Percentiles rank a stretch among this genome's conserved stretches.
These are phyloP conservation scores for Podochytrium sp. DNA, from an alignment of 192 early-diverging fungal genomes.

Conservation along the genomic window DNA sequence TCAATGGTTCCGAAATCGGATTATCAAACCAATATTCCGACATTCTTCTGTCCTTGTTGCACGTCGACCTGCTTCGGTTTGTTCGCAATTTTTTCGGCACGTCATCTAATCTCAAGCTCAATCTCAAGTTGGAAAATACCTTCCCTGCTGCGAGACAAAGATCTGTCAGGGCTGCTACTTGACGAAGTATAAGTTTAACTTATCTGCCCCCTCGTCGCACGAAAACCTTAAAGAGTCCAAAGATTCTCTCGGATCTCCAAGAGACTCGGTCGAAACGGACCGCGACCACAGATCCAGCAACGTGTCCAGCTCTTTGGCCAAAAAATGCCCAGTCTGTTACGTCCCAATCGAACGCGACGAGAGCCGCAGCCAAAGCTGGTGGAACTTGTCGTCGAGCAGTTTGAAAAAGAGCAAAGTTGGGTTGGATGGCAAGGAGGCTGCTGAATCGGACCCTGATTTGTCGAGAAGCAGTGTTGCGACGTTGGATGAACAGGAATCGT, in stretches of 20 bases:
- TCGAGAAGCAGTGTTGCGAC: slow-evolving; percentile 6
- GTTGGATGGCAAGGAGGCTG: not conserved
- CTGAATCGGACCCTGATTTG: not conserved
- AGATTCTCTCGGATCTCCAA: not conserved
- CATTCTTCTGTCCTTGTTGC: slow-evolving; percentile 23
- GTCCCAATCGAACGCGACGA: not conserved
- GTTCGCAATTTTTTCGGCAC: not conserved
- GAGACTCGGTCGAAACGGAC: not conserved
- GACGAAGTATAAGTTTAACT: slow-evolving; percentile 3
- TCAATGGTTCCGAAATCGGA: not conserved
- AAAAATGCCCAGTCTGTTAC: slow-evolving; percentile 2
- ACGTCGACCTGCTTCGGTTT: slow-evolving; percentile 7
- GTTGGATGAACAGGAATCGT: not conserved
- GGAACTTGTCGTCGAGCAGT: not conserved
- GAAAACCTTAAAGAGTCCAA: not conserved
- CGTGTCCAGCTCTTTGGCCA: not conserved
- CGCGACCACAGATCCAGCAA: not conserved
- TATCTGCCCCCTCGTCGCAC: not conserved
- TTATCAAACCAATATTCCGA: slow-evolving; percentile 9
- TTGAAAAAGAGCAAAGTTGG: not conserved
- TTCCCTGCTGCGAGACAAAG: slow-evolving; percentile 10
- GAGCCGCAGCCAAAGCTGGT: not conserved
- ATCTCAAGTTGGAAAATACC: slow-evolving; percentile 8
- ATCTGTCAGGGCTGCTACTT: slow-evolving; percentile 27
- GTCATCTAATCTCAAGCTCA: not conserved